Conservation (phyloP, 176 grass and related monocot species). For the Leersia perrieri region DNA sequence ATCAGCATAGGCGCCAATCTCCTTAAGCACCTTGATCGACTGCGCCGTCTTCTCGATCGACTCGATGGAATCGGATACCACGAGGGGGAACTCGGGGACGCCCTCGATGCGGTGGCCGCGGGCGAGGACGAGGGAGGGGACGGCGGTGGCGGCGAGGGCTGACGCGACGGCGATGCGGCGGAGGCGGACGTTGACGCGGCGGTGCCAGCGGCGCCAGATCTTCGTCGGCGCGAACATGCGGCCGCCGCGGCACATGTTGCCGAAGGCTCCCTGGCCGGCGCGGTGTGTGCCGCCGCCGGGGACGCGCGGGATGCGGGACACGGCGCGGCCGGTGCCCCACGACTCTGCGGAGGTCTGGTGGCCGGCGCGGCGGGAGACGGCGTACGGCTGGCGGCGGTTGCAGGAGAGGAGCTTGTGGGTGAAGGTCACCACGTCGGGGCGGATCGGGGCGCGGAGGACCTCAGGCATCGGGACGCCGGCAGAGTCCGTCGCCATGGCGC, state of each 20-base stretch:
- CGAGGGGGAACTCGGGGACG: constrained; percentile 73
- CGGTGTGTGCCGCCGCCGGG: constrained; percentile 76
- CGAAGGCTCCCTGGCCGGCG: constrained; percentile 85
- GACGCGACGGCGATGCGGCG: constrained; percentile 57
- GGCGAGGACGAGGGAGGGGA: constrained; percentile 67
- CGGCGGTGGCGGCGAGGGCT: constrained; percentile 70
- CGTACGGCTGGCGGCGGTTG: constrained; percentile 84
- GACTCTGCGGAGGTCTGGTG: constrained; percentile 90
- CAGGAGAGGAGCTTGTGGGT: constrained; percentile 48
- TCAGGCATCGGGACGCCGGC: constrained; percentile 42
- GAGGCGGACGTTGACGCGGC: constrained; percentile 54
- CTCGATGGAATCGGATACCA: constrained; percentile 61
- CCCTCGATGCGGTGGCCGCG: constrained; percentile 69
- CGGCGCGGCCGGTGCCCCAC: constrained; percentile 73
- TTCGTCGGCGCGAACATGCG: constrained; percentile 91
- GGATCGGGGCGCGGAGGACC: constrained; percentile 52
- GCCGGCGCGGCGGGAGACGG: constrained; percentile 66
- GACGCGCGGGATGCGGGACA: constrained; percentile 84
- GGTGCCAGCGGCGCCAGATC: constrained; percentile 73
- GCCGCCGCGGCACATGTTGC: constrained; percentile 90
- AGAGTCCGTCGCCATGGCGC: constrained; percentile 50
- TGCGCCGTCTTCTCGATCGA: constrained; percentile 82
- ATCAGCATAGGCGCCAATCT: constrained; percentile 70
- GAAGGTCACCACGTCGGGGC: constrained; percentile 48
- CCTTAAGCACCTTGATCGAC: constrained; percentile 74